These are phyloP conservation scores for Leccinum broughii DNA, from an alignment of 768 basidiomycete species.

Conservation along the genomic window DNA sequence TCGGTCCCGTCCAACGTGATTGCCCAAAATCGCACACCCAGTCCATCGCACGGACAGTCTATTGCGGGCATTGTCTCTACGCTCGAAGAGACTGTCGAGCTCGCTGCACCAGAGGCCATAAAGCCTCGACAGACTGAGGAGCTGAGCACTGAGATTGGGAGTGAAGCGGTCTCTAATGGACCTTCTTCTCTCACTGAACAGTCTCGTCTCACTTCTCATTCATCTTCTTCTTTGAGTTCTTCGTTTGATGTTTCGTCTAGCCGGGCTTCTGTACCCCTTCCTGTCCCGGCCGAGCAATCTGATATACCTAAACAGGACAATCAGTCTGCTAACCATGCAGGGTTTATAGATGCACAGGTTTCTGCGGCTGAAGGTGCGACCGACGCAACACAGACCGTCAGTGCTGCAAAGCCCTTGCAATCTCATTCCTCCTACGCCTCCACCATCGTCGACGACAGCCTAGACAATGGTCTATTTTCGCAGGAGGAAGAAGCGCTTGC, in stretches of 20 bases:
- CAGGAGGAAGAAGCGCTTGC: conserved; percentile 28
- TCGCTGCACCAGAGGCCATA: conserved; percentile 22
- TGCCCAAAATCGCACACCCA: conserved; percentile 15
- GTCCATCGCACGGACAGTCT: conserved; percentile 21
- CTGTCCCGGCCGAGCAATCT: conserved; percentile 31
- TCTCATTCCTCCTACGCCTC: conserved; percentile 48
- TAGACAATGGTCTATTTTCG: conserved; percentile 31
- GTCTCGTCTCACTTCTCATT: conserved; percentile 33
- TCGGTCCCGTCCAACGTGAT: conserved; percentile 23
- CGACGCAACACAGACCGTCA: conserved; percentile 6
- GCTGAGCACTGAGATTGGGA: conserved; percentile 21
- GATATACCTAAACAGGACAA: conserved; percentile 43
- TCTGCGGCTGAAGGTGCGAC: conserved; percentile 8
- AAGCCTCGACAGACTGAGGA: conserved; percentile 16
- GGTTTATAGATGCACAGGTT: conserved; percentile 47
- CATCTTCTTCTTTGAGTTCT: conserved; percentile 34
- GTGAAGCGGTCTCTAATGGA: conserved; percentile 16
- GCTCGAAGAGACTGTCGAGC: conserved; percentile 21
- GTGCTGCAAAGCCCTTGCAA: conserved; percentile 38
- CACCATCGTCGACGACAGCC: conserved; percentile 51
- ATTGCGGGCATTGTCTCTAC: conserved; percentile 22
- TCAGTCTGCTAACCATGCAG: conserved; percentile 48
- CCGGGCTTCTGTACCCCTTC: conserved; percentile 38
- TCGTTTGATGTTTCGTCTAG: conserved; percentile 50
- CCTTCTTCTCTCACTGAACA: conserved; percentile 29